Base-by-base conservation (phyloP, 2,329 filamentous ascomycete genomes). In the Sporothrix globosa region DNA sequence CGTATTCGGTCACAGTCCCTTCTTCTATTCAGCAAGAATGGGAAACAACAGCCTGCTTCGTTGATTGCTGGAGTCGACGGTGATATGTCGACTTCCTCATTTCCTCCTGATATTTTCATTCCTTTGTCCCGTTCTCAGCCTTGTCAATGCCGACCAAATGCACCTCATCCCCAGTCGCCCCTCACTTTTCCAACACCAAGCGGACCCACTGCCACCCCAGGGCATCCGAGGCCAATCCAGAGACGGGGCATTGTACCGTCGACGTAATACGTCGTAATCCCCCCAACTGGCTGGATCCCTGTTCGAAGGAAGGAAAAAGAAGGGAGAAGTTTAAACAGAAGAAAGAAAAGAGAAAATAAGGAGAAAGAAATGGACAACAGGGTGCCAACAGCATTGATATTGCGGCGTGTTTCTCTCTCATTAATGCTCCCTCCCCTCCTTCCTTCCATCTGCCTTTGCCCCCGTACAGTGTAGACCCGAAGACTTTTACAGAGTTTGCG, bases 111-210 rank as follows among this genome's bases (percentile, higher is more conserved):
- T 48, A 19, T 5, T 56, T 9, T 14, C 24, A 9, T 34, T 56
- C 14, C 27, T 50, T 39, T 52, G 14, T 17, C 9, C 10, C 6
- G 17, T 27, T 66, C 46, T 9, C 63, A 66, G 63, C 63, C 63
- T 66, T 52, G 63, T 53, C 46, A 27, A 53, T 66, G 63, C 56
- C 54, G 54, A 14, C 56, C 39, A 19, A n/a, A 44, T 34, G 6
- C 56, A 44, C 34, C 56, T 34, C 56, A 41, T 60, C 30, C 30
- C 56, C 34, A 61, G 34, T 39, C 39, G 39, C 56, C n/a, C 56
- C 39, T 61, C 34, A 24, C 19, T 24, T 21, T 61, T 61, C 56
- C 19, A 39, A 39, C 56, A 61, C n/a, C 34, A n/a, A n/a, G n/a
- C 17, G 5, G 53, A 24, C 30, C 56, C 56, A 44, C 56, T 34